Evolutionary conservation across 208 protist genomes (phyloP), one percentile per base, ranked within the genome.

Genomic region (Leishmania tropica): DNA sequence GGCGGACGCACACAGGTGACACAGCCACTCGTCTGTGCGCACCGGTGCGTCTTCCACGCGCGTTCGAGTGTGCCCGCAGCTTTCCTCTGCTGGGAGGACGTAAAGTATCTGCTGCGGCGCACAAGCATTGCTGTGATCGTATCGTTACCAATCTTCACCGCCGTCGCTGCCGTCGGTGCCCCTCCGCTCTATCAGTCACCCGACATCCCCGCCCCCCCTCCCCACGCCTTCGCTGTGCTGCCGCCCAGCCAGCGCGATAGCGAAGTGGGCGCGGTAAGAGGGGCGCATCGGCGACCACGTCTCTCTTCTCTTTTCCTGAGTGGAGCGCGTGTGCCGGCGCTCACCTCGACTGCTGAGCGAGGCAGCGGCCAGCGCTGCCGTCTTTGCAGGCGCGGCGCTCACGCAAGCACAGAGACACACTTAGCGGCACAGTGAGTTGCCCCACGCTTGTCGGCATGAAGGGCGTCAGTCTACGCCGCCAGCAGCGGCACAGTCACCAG

Each of bases 401-500:
- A 31, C 40, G 1, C 67, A 72, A 19, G 37, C 35, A 72, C 24
- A 62, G 4, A 31, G 13, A 62, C 56, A 64, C 58, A 35, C 58
- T 15, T 72, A 72, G 5, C 42, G 1, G 45, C 10, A 1, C 24
- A 54, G 70, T 37, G 24, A 1, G 70, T 19, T 74, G 70, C 45
- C 68, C 42, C 45, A 11, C 15, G 7, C 13, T 72, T 47, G 17
- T 17, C 37, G 62, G 78, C 21, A 83, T 88, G 81, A 88, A 85
- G 64, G 76, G 81, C 37, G 89, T 87, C 11, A 75, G 76, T 8
- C 67, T 95, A 75, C 92, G 89, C 0, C 81, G 86, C 13, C 85
- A 85, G 76, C 87, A 90, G 54, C 86, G 90, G 31, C 84, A 90
- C 62, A 51, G 84, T n/a, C 73, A 80, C 37, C 72, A 86, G 45